Base-by-base conservation (phyloP, 345 rosid species). In the Arabidopsis suecica region DNA sequence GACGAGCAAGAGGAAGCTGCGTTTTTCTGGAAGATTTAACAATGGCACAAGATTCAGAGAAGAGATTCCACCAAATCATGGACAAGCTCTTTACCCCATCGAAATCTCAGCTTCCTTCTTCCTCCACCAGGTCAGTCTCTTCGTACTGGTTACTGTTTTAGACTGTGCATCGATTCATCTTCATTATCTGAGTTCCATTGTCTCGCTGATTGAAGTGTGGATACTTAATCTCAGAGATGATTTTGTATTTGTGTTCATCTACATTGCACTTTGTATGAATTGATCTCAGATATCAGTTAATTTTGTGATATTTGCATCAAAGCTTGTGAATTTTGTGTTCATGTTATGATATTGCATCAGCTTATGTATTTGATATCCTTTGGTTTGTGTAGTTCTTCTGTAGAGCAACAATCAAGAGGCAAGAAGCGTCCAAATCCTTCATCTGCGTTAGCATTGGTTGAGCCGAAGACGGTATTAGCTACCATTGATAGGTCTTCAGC, bases 61-160 rank as follows among this genome's bases (percentile, higher is more conserved):
- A 88, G 88, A 83, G 87, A 72, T 89, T 93, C 51, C 88, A 87
- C 71, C 87, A 93, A 14, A 84, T 94, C 79, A 91, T 94, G 96
- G 89, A 91, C 71, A 89, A 89, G 81, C 94, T 91, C 77, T 89
- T 91, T 37, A 82, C 83, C 13, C 59, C 85, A 38, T 82, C 89
- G 12, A 86, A 76, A 63, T 72, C 91, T 65, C 10, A 79, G 13
- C 60, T 82, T 49, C 20, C 63, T 36, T 74, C 88, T 33, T 78
- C 88, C 47, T 74, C 73, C 20, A 72, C 93, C 68, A 84, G 90
- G 98, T 87, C 58, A 55, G 61, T 16, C 28, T 55, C 33, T 36
- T 50, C 41, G 37, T 61, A 0, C 2, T 62, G 32, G 20, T 28
- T 28, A 28, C 32, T 28, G 32, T 28, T 28, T 28, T 28, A 28